These are phyloP conservation scores for Berberis vulgaris DNA, from an alignment of 164 flowering plant genomes.

Conservation along the genomic window DNA sequence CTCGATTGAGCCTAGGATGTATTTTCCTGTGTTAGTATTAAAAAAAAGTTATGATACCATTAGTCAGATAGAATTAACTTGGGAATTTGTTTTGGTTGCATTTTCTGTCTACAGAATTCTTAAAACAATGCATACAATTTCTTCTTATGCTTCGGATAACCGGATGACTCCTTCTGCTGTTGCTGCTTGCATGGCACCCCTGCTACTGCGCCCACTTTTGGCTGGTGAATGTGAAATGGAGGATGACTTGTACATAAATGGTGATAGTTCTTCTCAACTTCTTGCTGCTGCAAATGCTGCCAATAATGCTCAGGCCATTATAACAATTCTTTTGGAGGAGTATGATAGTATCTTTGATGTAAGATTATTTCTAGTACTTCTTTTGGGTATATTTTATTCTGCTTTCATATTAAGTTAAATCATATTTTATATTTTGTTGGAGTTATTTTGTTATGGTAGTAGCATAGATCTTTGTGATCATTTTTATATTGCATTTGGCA, in stretches of 20 bases:
- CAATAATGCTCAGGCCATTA: constrained; percentile 90
- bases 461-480: no score
- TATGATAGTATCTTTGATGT: constrained; percentile 88
- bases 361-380: constrained; percentile 18
- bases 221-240: constrained; percentile 98
- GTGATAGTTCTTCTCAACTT: constrained; percentile 91
- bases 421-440: neutral
- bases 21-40: no score
- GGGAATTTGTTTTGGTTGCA: neutral
- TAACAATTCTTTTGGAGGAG: constrained; percentile 86
- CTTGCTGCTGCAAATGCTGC: constrained; percentile 99
- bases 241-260: constrained; percentile 76
- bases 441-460: neutral
- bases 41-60: no score
- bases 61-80: no score
- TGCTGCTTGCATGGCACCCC: constrained; percentile 99
- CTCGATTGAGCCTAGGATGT: no score
- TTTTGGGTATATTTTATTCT: no score
- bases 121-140: constrained; percentile 89
- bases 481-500: no score
- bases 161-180: constrained; percentile 95
- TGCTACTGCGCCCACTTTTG: constrained; percentile 86
- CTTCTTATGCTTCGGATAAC: constrained; percentile 79
- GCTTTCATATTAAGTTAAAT: neutral
- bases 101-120: constrained; percentile 50